Evolutionary conservation across 2,329 filamentous ascomycete species (phyloP).

Genomic region (Colletotrichum cuscutae): DNA sequence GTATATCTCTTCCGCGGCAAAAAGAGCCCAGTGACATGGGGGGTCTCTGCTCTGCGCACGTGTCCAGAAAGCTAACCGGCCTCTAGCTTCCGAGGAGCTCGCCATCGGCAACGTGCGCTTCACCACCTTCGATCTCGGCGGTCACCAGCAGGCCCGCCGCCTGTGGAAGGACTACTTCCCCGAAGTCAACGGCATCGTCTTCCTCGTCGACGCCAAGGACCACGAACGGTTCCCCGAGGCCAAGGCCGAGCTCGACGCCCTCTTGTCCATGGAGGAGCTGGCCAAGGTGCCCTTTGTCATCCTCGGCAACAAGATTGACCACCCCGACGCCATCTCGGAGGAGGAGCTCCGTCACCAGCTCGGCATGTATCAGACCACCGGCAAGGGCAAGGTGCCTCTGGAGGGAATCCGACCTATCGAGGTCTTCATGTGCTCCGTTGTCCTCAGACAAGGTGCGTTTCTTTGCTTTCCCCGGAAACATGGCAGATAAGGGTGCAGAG

Average conservation of each 20-base stretch:
- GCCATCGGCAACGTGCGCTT: conserved; percentile 94
- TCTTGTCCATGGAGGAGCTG: conserved; percentile 96
- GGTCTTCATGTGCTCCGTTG: conserved; percentile 99
- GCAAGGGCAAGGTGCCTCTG: conserved; percentile 92
- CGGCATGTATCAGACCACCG: conserved; percentile 94
- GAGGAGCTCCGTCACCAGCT: conserved; percentile 93
- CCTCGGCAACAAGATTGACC: conserved; percentile 99
- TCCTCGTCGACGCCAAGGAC: conserved; percentile 97
- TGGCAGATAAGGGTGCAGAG: neutral
- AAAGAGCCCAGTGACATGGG: neutral
- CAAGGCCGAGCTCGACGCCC: conserved; percentile 95
- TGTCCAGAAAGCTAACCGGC: conserved; percentile 38
- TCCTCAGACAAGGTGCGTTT: conserved; percentile 88
- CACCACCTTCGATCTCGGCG: conserved; percentile 93
- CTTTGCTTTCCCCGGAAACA: neutral
- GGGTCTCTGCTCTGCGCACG: conserved; percentile 32
- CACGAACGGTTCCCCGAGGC: conserved; percentile 93
- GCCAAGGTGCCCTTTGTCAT: conserved; percentile 95
- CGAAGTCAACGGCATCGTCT: conserved; percentile 95
- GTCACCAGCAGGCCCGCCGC: conserved; percentile 93
- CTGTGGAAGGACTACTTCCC: conserved; percentile 98
- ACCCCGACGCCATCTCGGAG: conserved; percentile 94
- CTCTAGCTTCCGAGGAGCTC: conserved; percentile 85
- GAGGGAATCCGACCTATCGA: conserved; percentile 96
- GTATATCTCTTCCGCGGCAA: conserved; percentile 44